Evolutionary conservation across 768 basidiomycete species (phyloP), one percentile per base, ranked within the genome.

Genomic region (Epithele typhae): DNA sequence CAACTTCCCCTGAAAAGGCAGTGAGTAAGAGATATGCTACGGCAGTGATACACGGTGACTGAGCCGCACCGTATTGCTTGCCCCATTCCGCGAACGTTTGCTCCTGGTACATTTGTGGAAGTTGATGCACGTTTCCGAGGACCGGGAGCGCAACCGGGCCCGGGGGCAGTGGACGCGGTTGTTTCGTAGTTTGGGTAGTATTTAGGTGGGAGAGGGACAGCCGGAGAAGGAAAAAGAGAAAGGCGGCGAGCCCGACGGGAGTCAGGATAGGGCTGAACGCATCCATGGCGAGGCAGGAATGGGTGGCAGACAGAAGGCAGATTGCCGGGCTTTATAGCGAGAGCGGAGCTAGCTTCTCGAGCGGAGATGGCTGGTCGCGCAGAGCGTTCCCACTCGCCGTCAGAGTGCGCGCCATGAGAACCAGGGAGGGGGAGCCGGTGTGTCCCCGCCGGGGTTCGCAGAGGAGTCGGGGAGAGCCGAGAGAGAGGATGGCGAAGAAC

Each of bases 121-220:
- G 45, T 33, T 64, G 60, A 33, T 61, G 62, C 24, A 62, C 49
- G 24, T 67, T 64, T 2, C 65, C 65, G 22, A 67, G 48, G 22
- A 66, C 42, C 0, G 65, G 65, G 17, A 64, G 43, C 9, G 56
- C 49, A 4, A 4, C 48, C 15, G 65, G 65, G 3, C 65, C 64
- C 15, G 65, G 65, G 3, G 65, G 65, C 5, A 58, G 45, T 9
- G 30, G 30, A 9, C 30, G 30, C 9, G 30, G 30, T 15, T 9
- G 9, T 9, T 32, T 9, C 30, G 9, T 32, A 32, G 30, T 9
- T 32, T 9, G 30, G 30, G 30, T 9, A 15, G 9, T 15, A n/a
- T 14, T 7, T 14, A 30, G 27, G 27, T 37, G 38, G 19, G 46
- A 44, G 22, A 43, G 21, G 23, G 39, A 46, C 11, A 52, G 22